Evolutionary conservation across 345 rosid species (phyloP).

Genomic region (Gossypium longicalyx): DNA sequence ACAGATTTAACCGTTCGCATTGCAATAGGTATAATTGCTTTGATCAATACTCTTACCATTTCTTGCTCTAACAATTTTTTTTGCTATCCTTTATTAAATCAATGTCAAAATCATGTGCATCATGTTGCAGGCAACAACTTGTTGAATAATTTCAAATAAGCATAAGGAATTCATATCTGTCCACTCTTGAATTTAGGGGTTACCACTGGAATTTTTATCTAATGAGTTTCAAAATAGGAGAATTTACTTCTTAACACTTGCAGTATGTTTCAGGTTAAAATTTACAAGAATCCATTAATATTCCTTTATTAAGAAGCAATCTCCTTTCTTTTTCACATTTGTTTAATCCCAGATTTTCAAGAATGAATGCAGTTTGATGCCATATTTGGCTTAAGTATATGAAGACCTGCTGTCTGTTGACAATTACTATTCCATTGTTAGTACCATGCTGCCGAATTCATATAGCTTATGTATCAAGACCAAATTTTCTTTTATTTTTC

Average conservation of each 20-base stretch:
- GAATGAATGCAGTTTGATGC: not conserved
- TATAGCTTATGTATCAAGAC: not conserved
- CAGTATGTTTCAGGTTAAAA: not conserved
- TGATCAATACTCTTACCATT: not conserved
- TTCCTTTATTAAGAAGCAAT: not conserved
- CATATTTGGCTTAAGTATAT: not conserved
- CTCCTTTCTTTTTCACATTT: not conserved
- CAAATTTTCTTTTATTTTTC: not conserved
- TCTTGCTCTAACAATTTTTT: not conserved
- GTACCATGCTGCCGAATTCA: not conserved
- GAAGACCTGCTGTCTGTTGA: not conserved
- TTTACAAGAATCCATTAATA: not conserved
- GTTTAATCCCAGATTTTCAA: not conserved
- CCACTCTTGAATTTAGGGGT: not conserved
- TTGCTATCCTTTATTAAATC: not conserved
- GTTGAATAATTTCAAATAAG: not conserved
- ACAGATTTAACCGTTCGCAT: conserved; percentile 31
- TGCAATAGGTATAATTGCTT: conserved; percentile 37
- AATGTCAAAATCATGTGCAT: conserved; percentile 2
- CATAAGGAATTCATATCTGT: not conserved
- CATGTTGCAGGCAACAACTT: not conserved
- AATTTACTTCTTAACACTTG: not conserved
- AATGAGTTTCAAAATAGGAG: not conserved
- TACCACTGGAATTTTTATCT: not conserved
- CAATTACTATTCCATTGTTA: not conserved